Evolutionary conservation across 768 basidiomycete species (phyloP), one percentile per base, ranked within the genome.

Genomic region (Sporobolomyces pararoseus): DNA sequence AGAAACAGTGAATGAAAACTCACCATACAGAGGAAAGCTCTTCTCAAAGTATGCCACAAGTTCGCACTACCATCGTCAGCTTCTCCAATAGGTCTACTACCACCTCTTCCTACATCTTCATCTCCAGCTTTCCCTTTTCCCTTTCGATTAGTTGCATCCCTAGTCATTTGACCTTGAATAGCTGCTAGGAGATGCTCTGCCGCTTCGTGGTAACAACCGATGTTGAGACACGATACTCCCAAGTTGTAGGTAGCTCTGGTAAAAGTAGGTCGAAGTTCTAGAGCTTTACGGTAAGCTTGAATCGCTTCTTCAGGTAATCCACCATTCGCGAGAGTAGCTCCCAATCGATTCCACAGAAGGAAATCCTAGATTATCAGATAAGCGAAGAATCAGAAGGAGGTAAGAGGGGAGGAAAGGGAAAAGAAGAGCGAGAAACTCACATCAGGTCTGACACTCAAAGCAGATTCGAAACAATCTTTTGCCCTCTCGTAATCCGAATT

Each of bases 211-310:
- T 90, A 85, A 13, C 92, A 91, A 13, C 93, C 94, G 60, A 98
- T 95, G 78, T 99, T 99, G 70, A 99, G 80, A 77, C 95, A 99
- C 27, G 94, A 93, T 32, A 99, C 96, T 51, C 94, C 96, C 42
- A 99, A 90, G 76, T 99, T 99, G 78, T 95, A 97, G 29, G 97
- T 90, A 14, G 94, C 96, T 16, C 96, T 87, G 1, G 96, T 98
- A 79, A 96, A 99, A 0, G 92, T 94, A 32, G 96, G 96, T 46
- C 92, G 86, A 54, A 97, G 81, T 76, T 86, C 87, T 31, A 99
- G 83, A 0, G 96, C 96, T 78, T 93, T 87, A 68, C 89, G 84
- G 78, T 99, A 78, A 9, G 82, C 81, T 58, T 79, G 77, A 66
- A 83, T 81, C 21, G 95, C 94, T 78, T 94, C 91, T 79, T 98